Evolutionary conservation across 495 filamentous ascomycete genomes (phyloP).

Genomic region (Xylaria telfairii): DNA sequence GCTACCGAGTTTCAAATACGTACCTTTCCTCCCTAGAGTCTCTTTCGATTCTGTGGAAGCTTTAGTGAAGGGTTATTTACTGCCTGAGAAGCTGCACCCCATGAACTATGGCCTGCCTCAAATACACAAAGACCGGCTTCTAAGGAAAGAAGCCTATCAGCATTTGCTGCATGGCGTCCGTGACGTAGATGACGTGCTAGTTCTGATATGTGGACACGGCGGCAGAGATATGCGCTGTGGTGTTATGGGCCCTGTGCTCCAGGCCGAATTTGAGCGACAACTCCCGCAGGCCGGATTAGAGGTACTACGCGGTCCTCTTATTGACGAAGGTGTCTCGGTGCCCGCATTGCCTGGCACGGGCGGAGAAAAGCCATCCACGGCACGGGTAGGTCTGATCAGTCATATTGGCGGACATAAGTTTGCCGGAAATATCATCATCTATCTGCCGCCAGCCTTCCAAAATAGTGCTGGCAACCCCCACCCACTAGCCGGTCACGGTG

Average conservation of each 20-base stretch:
- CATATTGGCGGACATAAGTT: slow-evolving; percentile 94
- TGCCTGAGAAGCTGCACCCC: slow-evolving; percentile 64
- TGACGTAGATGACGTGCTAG: slow-evolving; percentile 69
- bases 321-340: slow-evolving; percentile 34
- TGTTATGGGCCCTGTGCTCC: slow-evolving; percentile 73
- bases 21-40: slow-evolving; percentile 68
- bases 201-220: slow-evolving; percentile 86
- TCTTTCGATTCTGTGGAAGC: slow-evolving; percentile 57
- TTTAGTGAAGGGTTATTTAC: slow-evolving; percentile 63
- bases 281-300: slow-evolving; percentile 44
- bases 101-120: slow-evolving; percentile 62
- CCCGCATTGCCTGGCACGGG: slow-evolving; percentile 31
- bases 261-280: slow-evolving; percentile 66
- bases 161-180: slow-evolving; percentile 52
- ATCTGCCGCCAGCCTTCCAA: slow-evolving; percentile 68
- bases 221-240: slow-evolving; percentile 83
- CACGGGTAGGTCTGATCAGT: slow-evolving; percentile 76
- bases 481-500: slow-evolving; percentile 76
- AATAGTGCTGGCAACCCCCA: slow-evolving; percentile 46
- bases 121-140: slow-evolving; percentile 51
- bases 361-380: slow-evolving; percentile 42
- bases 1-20: slow-evolving; percentile 79
- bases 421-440: slow-evolving; percentile 92
- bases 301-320: slow-evolving; percentile 45
- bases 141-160: slow-evolving; percentile 50